A percentile compares a stretch with the other conserved stretches of the same genome.
phyloP scores from a whole-genome alignment of 176 grass and related monocot genomes.

The Thalia dealbata region DNA sequence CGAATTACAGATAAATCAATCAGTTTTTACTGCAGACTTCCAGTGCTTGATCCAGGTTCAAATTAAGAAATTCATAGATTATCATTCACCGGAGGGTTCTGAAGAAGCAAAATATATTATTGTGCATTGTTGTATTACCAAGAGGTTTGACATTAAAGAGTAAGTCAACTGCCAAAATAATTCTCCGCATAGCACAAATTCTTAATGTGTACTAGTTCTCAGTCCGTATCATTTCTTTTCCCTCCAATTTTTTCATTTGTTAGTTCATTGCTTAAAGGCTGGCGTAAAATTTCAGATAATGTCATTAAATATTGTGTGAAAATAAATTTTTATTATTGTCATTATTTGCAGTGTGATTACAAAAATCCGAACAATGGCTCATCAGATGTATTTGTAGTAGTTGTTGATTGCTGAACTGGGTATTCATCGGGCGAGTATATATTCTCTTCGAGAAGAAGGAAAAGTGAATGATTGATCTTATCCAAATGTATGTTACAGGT shows the following conservation, averaged over 20 bases:
- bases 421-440: no score
- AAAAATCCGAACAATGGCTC: no score
- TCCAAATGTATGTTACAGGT: no score
- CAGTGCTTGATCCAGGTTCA: slow-evolving; percentile 67
- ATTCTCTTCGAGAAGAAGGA: no score
- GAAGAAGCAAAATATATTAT: not conserved
- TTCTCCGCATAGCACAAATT: not conserved
- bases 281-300: no score
- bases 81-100: not conserved
- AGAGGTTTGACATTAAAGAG: not conserved
- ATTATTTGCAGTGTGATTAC: no score
- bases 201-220: not conserved
- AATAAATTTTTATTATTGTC: no score
- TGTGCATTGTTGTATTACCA: not conserved
- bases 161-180: not conserved
- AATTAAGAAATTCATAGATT: slow-evolving; percentile 30
- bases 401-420: no score
- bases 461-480: no score
- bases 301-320: no score
- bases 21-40: slow-evolving; percentile 95
- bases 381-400: no score
- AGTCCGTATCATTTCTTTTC: not conserved
- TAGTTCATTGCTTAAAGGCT: not conserved
- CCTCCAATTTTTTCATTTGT: not conserved
- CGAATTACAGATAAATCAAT: slow-evolving; percentile 75